Evolutionary conservation across 2,329 filamentous ascomycete genomes (phyloP).

Genomic region (Hymenotorrendiella dingleyae): DNA sequence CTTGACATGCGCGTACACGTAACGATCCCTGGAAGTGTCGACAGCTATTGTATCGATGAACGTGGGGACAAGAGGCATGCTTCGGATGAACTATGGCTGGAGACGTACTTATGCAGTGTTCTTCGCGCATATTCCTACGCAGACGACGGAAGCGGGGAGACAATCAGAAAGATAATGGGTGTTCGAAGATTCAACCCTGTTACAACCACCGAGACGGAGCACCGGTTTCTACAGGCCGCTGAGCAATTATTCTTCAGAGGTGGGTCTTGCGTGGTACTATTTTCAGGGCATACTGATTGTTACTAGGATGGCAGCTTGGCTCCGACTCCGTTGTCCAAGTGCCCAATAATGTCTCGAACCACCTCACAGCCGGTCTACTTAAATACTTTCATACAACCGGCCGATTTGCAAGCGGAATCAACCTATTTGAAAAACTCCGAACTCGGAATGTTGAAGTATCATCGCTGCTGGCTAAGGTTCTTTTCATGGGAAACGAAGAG

Average conservation of each 20-base stretch:
- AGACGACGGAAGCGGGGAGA: slow-evolving; percentile 88
- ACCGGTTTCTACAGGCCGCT: slow-evolving; percentile 89
- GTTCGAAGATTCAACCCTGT: slow-evolving; percentile 95
- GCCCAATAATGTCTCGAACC: slow-evolving; percentile 92
- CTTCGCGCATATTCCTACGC: slow-evolving; percentile 93
- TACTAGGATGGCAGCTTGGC: slow-evolving; percentile 81
- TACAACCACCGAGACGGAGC: slow-evolving; percentile 96
- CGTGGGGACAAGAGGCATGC: slow-evolving; percentile 90
- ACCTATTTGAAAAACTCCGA: slow-evolving; percentile 93
- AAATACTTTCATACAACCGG: slow-evolving; percentile 95
- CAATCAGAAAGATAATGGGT: slow-evolving; percentile 95
- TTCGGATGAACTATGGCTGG: slow-evolving; percentile 91
- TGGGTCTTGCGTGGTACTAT: slow-evolving; percentile 32
- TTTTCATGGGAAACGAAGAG: slow-evolving; percentile 93
- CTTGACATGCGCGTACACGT: slow-evolving; percentile 98
- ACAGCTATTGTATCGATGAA: slow-evolving; percentile 97
- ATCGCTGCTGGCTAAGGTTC: slow-evolving; percentile 81
- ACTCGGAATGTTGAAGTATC: slow-evolving; percentile 89
- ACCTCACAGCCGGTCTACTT: slow-evolving; percentile 86
- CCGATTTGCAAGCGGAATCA: slow-evolving; percentile 90
- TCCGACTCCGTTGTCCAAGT: slow-evolving; percentile 97
- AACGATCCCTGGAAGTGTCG: slow-evolving; percentile 90
- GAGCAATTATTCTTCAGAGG: slow-evolving; percentile 94
- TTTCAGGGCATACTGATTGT: background rate
- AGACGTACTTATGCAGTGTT: slow-evolving; percentile 95